phyloP scores from a whole-genome alignment of 805 yeast species.

The Ogataea pignaliae region DNA sequence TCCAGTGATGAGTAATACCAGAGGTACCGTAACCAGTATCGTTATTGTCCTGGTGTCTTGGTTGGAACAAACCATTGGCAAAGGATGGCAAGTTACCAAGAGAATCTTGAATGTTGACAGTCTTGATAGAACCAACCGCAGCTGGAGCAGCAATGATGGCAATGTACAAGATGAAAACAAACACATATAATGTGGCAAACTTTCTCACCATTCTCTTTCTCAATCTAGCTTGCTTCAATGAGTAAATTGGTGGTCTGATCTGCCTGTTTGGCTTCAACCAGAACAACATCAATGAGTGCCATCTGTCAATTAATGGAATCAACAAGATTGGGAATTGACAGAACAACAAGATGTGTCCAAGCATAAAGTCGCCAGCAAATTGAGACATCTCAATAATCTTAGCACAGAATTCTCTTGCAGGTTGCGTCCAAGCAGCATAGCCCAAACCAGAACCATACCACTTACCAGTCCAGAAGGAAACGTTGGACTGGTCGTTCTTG shows the following conservation, averaged over 20 bases:
- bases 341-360: conserved; percentile 87
- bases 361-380: conserved; percentile 92
- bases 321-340: conserved; percentile 82
- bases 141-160: conserved; percentile 90
- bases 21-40: conserved; percentile 65
- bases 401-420: conserved; percentile 90
- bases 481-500: conserved; percentile 90
- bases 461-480: conserved; percentile 99
- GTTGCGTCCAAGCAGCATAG: conserved; percentile 91
- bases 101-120: conserved; percentile 36
- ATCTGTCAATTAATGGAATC: conserved; percentile 87
- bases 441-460: conserved; percentile 97
- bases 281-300: conserved; percentile 98
- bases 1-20: conserved; percentile 39
- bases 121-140: conserved; percentile 52
- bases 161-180: conserved; percentile 63
- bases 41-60: conserved; percentile 73
- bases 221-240: conserved; percentile 91
- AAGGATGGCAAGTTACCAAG: conserved; percentile 29
- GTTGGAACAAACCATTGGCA: conserved; percentile 77
- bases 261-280: conserved; percentile 98
- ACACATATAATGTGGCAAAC: conserved; percentile 78
- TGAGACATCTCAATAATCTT: conserved; percentile 91
- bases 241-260: conserved; percentile 96
- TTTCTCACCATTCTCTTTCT: conserved; percentile 97